phyloP scores from a whole-genome alignment of 1,139 yeast genomes.

The Candida tropicalis region DNA sequence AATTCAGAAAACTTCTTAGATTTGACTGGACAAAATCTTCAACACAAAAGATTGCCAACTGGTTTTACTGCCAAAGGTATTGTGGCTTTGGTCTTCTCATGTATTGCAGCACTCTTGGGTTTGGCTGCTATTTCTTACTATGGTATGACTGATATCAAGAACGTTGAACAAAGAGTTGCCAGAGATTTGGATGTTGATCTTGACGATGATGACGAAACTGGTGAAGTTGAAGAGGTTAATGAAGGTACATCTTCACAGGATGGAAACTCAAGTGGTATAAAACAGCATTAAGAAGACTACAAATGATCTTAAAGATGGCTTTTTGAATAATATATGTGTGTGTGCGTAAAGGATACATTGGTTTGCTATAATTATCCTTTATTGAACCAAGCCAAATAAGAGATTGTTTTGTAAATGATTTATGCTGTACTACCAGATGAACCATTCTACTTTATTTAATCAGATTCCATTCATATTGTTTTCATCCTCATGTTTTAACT shows the following conservation, averaged over 20 bases:
- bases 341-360: constrained; percentile 1
- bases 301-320: background rate
- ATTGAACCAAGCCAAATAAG: background rate
- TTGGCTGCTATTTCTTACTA: constrained; percentile 55
- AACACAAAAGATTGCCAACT: constrained; percentile 60
- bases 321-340: constrained; percentile 1
- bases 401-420: background rate
- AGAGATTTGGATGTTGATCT: constrained; percentile 58
- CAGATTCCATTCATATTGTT: no score
- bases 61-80: constrained; percentile 74
- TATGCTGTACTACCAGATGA: no score
- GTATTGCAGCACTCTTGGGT: constrained; percentile 59
- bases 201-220: constrained; percentile 43
- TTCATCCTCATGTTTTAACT: no score
- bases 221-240: constrained; percentile 13
- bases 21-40: constrained; percentile 58
- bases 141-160: constrained; percentile 67
- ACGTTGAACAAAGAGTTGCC: constrained; percentile 60
- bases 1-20: constrained; percentile 53
- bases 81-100: constrained; percentile 59
- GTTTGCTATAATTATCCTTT: background rate
- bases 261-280: constrained; percentile 7
- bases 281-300: constrained; percentile 2
- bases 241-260: constrained; percentile 11
- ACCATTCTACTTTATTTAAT: no score